These are phyloP conservation scores for Nyssa sinensis DNA, from an alignment of 148 eudicot species.

Conservation along the genomic window DNA sequence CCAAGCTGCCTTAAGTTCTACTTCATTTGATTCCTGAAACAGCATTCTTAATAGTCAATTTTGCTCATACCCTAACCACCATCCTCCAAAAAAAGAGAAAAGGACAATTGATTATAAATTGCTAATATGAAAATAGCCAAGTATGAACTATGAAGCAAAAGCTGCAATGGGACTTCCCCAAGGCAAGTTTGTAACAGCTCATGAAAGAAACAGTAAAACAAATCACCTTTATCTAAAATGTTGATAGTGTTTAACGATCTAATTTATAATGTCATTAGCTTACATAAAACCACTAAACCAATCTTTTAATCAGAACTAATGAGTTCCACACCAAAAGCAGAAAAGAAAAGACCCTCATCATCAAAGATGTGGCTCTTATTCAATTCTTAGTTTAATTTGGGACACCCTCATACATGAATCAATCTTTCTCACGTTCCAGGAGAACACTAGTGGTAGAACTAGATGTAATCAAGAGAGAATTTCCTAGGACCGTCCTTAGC, in stretches of 20 bases:
- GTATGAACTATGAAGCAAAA: neutral
- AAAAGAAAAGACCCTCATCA: neutral
- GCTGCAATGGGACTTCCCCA: neutral
- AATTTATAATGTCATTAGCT: neutral
- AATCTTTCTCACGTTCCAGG: neutral
- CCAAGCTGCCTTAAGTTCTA: slow-evolving; percentile 47
- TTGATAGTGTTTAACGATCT: neutral
- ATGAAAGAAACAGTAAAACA: neutral
- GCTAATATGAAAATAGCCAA: neutral
- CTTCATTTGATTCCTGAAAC: slow-evolving; percentile 51
- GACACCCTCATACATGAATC: too few species aligned
- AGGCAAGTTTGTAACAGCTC: neutral
- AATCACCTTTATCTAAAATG: neutral
- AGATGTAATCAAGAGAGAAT: neutral
- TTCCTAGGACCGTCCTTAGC: neutral
- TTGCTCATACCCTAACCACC: neutral
- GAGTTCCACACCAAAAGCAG: neutral
- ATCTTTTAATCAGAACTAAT: neutral
- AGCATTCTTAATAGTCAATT: slow-evolving; percentile 14
- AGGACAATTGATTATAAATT: neutral
- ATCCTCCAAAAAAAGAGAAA: neutral
- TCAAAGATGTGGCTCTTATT: too few species aligned
- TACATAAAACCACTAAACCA: neutral
- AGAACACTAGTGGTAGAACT: neutral
- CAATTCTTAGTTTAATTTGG: neutral